Base-by-base conservation (phyloP, 2,329 filamentous ascomycete species). In the Simplicillium aogashimaense region DNA sequence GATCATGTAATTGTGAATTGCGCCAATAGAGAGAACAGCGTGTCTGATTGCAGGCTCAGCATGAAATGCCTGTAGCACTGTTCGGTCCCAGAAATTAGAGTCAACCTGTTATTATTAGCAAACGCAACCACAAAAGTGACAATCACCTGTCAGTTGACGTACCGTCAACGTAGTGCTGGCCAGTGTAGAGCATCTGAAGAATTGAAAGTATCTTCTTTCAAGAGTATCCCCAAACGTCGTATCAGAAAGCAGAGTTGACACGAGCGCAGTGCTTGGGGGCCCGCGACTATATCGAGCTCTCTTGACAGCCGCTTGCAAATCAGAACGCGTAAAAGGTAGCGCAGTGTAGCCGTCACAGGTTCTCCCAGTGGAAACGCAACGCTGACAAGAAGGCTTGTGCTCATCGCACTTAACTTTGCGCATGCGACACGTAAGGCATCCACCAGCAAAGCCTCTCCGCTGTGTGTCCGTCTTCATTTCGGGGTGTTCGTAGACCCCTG, bases 381-480 rank as follows among this genome's bases (percentile, higher is more conserved):
- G 29, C 18, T n/a, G 15, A 33, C 40, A 42, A 7, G 31, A 18
- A 14, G 36, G 33, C 33, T 16, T 35, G 3, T 13, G 15, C 14
- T 35, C 33, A 14, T 17, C 33, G 11, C 33, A 35, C 17, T 42
- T 42, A 25, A 42, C 32, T 32, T 42, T 42, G 40, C 36, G 40
- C 16, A 36, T 38, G 40, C 36, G 40, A 42, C 36, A 42, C 30
- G 36, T 39, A 36, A 39, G 32, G 36, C 36, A 42, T 20, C 36
- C 36, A 25, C 20, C 20, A 25, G 20, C 20, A 25, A 25, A 25
- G 20, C 20, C 20, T 25, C 20, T 25, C 20, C 20, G 20, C 9
- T 25, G 20, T 9, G 20, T 25, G 5, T 25, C 20, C 20, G 20
- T 25, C 20, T 25, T 25, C 20, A 25, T 25, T 25, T 25, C 20